These are phyloP conservation scores for Cercospora sp. DNA, from an alignment of 2,329 filamentous ascomycete genomes.

Conservation along the genomic window DNA sequence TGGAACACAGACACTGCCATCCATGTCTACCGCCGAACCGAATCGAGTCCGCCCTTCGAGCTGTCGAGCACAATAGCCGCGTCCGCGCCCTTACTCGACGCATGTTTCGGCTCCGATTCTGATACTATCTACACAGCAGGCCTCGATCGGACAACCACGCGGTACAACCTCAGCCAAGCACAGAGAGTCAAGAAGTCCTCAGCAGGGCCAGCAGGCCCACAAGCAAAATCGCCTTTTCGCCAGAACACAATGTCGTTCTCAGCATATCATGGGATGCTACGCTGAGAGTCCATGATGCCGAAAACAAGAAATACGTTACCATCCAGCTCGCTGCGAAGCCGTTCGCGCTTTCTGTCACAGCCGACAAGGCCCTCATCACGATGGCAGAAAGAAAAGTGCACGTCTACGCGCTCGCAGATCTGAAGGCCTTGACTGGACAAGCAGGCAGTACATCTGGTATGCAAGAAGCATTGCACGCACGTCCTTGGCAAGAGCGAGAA, in stretches of 20 bases:
- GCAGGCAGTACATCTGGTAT: conserved; percentile 33
- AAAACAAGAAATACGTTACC: conserved; percentile 24
- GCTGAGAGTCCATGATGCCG: conserved; percentile 75
- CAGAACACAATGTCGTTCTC: conserved; percentile 73
- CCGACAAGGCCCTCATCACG: conserved; percentile 87
- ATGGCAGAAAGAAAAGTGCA: conserved; percentile 93
- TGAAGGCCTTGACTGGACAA: conserved; percentile 59
- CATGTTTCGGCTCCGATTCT: conserved; percentile 83
- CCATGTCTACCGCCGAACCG: conserved; percentile 66
- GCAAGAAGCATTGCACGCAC: conserved; percentile 31
- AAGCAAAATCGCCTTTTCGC: conserved; percentile 82
- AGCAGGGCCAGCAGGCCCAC: conserved; percentile 72
- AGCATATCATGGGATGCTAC: conserved; percentile 94
- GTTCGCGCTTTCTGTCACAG: conserved; percentile 76
- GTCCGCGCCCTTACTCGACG: conserved; percentile 82
- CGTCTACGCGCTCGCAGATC: conserved; percentile 82
- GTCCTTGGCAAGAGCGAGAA: conserved; percentile 88
- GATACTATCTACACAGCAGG: conserved; percentile 81
- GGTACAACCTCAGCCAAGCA: conserved; percentile 70
- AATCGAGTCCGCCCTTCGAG: conserved; percentile 47
- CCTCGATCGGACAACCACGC: conserved; percentile 79
- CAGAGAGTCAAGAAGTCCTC: conserved; percentile 60
- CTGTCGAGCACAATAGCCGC: conserved; percentile 5
- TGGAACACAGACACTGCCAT: conserved; percentile 79
- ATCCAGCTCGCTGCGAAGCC: conserved; percentile 81